Evolutionary conservation across 495 filamentous ascomycete species (phyloP).

Genomic region (Neurospora sp.): DNA sequence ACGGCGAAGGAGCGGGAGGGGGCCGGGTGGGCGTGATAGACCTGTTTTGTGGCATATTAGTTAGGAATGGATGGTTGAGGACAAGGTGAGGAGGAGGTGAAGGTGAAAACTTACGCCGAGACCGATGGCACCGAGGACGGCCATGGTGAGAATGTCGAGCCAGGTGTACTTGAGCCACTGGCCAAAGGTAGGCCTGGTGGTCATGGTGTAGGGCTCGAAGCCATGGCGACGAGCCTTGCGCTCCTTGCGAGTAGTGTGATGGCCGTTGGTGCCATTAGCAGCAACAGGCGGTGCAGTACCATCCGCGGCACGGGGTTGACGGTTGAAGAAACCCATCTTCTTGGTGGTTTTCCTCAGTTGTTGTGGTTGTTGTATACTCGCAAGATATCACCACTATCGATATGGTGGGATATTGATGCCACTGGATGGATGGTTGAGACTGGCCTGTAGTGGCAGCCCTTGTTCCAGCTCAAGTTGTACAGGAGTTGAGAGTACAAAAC

Average conservation of each 20-base stretch:
- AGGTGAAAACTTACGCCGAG: constrained; percentile 37
- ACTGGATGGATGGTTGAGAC: background rate
- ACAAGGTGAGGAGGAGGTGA: background rate
- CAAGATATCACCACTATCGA: background rate
- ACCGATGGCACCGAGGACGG: constrained; percentile 43
- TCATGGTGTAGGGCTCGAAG: constrained; percentile 24
- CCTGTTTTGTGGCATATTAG: constrained; percentile 20
- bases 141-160: constrained; percentile 50
- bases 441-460: background rate
- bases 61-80: background rate
- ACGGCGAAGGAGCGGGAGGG: constrained; percentile 48
- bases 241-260: constrained; percentile 4
- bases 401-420: too few relatives aligned
- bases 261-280: constrained; percentile 1
- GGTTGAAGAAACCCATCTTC: constrained; percentile 8
- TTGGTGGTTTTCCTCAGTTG: background rate
- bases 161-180: constrained; percentile 47
- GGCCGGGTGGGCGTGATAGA: constrained; percentile 47
- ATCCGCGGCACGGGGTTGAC: background rate
- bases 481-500: background rate
- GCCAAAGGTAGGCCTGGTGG: constrained; percentile 37
- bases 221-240: constrained; percentile 2
- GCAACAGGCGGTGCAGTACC: background rate
- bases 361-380: background rate
- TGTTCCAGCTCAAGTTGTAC: background rate